Conservation (phyloP, 106 monocot species). For the Acorus calamus region DNA sequence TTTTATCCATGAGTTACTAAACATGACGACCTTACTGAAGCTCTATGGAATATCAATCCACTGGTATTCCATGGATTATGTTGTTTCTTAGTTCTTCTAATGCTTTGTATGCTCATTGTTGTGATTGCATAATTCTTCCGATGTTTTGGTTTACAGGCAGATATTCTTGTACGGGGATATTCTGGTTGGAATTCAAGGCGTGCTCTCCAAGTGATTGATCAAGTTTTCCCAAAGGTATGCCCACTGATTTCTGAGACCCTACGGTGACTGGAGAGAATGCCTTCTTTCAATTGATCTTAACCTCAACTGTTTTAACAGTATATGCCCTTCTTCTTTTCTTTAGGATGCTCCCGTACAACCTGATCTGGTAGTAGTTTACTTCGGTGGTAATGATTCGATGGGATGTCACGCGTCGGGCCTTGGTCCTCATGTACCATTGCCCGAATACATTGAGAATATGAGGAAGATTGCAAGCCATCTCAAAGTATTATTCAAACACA, state of each 20-base stretch:
- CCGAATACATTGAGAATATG: conserved; percentile 77
- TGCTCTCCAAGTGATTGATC: conserved; percentile 51
- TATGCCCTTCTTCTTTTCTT: not conserved
- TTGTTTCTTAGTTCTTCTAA: too few species aligned
- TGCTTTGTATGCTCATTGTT: too few species aligned
- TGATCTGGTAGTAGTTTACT: conserved; percentile 76
- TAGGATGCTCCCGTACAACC: conserved; percentile 67
- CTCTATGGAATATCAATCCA: too few species aligned
- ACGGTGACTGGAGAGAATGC: not conserved
- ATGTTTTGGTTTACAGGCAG: conserved; percentile 30
- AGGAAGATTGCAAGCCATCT: conserved; percentile 60
- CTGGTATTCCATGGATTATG: too few species aligned
- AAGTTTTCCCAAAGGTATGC: conserved; percentile 56
- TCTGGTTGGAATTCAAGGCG: conserved; percentile 61
- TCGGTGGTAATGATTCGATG: conserved; percentile 85
- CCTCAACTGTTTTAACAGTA: too few species aligned
- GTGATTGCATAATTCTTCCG: not conserved
- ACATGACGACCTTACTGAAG: too few species aligned
- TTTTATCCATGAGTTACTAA: too few species aligned
- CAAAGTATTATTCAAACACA: conserved; percentile 25
- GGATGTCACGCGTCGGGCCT: conserved; percentile 66
- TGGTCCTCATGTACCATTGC: conserved; percentile 83
- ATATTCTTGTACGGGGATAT: conserved; percentile 59
- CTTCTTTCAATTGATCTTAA: too few species aligned
- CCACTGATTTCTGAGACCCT: not conserved